Evolutionary conservation across 2,329 filamentous ascomycete species (phyloP).

Genomic region (Ceratocystis cubensis): DNA sequence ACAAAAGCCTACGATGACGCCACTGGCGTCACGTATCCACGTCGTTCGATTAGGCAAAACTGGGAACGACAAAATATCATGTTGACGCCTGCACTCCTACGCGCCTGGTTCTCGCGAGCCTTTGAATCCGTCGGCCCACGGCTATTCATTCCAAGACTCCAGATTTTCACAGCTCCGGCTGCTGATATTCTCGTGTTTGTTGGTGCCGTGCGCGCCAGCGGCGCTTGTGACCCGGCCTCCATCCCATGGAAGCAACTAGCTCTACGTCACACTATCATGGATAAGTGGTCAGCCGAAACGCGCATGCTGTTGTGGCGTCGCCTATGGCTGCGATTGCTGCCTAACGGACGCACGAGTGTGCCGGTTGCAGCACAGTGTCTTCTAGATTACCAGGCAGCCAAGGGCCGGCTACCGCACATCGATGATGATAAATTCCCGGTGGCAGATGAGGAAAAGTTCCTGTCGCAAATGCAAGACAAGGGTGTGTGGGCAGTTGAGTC

Average conservation of each 20-base stretch:
- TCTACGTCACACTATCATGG: constrained; percentile 9
- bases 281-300: constrained; percentile 9
- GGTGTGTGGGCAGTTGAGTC: constrained; percentile 17
- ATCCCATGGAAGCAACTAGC: constrained; percentile 15
- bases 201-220: constrained; percentile 12
- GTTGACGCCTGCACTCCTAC: constrained; percentile 16
- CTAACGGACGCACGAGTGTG: constrained; percentile 12
- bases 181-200: constrained; percentile 14
- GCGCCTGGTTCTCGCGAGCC: constrained; percentile 13
- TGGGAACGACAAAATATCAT: constrained; percentile 11
- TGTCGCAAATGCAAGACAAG: constrained; percentile 13
- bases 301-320: constrained; percentile 18
- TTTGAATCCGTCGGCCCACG: constrained; percentile 17
- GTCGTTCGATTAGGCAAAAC: not conserved
- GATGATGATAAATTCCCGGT: constrained; percentile 13
- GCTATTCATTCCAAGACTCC: constrained; percentile 14
- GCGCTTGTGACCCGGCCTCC: constrained; percentile 6
- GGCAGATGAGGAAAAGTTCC: constrained; percentile 15
- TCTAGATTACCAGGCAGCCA: constrained; percentile 17
- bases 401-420: constrained; percentile 14
- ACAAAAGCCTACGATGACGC: not conserved
- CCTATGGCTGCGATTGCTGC: constrained; percentile 12
- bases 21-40: not conserved
- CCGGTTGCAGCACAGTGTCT: constrained; percentile 15
- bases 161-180: not conserved